Evolutionary conservation across 192 early-diverging fungal species (phyloP), one percentile per base, ranked within the genome.

Genomic region (Dispira simplex): DNA sequence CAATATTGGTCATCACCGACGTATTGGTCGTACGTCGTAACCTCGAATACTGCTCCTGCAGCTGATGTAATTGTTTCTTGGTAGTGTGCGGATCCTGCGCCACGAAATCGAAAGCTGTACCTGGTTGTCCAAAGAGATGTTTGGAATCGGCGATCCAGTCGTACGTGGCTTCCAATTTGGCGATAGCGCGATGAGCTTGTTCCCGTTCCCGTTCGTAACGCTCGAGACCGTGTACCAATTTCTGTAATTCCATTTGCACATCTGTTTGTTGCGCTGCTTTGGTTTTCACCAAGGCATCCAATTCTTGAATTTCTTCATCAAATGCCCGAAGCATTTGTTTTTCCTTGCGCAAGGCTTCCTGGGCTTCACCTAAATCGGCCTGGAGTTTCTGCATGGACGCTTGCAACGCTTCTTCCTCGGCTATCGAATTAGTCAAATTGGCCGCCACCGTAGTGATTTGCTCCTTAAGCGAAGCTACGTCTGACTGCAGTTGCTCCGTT

Each of bases 1-100:
- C 95, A 67, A 94, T 90, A 71, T 88, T 93, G 52, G 88, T 89
- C 91, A 98, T 90, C n/a, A 95, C 97, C 25, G 88, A 86, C 10
- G 80, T 86, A 65, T 99, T 94, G 45, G 95, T 85, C 55, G 83
- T 90, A 58, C 89, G 87, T 57, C 85, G 83, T 77, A 97, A 79
- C 20, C 74, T 77, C 9, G 90, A 83, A 72, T 90, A 82, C 64
- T 87, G 84, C 44, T 87, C 81, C 46, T 85, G 79, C 27, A 95
- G 69, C 66, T 91, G 88, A 62, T 80, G 78, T 56, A 91, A 69
- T 43, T 81, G 81, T 63, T 89, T 89, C 63, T 81, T 80, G 45
- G 81, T 75, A 65, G 95, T 89, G 0, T 64, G 69, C 1, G 93
- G 78, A 66, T 95, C 85, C 49, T 87, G 71, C 46, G 80, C 79